Conservation (phyloP, 148 eudicot species). For the Rhododendron kiyosumense region DNA sequence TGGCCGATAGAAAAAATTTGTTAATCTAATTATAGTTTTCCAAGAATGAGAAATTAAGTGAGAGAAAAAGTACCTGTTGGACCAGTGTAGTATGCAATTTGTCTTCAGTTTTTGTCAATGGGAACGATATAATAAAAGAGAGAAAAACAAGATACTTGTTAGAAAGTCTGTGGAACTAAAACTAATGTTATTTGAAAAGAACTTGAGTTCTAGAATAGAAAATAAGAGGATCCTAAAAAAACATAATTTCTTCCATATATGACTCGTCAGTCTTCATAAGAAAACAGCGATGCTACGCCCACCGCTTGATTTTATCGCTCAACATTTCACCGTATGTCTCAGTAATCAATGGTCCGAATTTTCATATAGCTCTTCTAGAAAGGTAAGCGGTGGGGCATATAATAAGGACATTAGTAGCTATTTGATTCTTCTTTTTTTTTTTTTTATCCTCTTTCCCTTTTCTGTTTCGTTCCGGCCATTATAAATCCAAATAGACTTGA, state of each 20-base stretch:
- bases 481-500: too few relatives aligned
- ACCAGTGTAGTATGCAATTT: slow-evolving; percentile 70
- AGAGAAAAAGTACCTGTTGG: slow-evolving; percentile 55
- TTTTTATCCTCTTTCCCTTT: not conserved
- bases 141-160: not conserved
- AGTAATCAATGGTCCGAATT: too few relatives aligned
- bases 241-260: not conserved
- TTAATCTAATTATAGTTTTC: not conserved
- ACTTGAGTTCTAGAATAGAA: not conserved
- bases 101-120: slow-evolving; percentile 33
- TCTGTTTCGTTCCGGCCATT: not conserved
- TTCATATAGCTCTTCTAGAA: too few relatives aligned
- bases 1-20: not conserved
- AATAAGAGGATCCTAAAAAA: not conserved
- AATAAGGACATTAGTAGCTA: not conserved
- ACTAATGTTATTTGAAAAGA: not conserved
- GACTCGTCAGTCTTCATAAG: too few relatives aligned
- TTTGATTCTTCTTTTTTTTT: not conserved
- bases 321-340: too few relatives aligned
- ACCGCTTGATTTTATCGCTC: too few relatives aligned
- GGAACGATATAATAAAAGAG: not conserved
- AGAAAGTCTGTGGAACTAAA: not conserved
- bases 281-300: too few relatives aligned
- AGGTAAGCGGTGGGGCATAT: too few relatives aligned
- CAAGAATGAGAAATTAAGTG: not conserved